These are phyloP conservation scores for Elongisporangium anandrum DNA, from an alignment of 352 stramenopile genomes.

Conservation along the genomic window DNA sequence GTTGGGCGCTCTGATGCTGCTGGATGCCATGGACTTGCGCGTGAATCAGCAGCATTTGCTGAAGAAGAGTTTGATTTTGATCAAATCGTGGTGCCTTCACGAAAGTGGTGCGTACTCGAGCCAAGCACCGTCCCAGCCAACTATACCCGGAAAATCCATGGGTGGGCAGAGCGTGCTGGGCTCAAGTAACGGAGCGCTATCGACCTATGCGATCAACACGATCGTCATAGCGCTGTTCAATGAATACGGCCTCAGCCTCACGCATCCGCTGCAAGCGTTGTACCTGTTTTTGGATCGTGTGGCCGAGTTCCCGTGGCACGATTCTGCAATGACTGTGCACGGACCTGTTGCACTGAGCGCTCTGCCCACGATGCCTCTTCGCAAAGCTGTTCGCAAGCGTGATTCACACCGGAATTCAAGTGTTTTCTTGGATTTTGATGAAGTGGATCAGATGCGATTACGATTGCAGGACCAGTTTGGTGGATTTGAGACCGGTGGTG, in stretches of 20 bases:
- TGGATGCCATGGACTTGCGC: constrained; percentile 81
- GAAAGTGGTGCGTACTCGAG: constrained; percentile 61
- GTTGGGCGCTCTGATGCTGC: constrained; percentile 69
- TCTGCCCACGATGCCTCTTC: constrained; percentile 38
- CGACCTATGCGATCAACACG: constrained; percentile 86
- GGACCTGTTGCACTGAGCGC: constrained; percentile 55
- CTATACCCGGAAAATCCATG: not conserved
- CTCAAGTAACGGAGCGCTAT: constrained; percentile 71
- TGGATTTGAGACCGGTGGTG: constrained; percentile 22
- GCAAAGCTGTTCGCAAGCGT: constrained; percentile 11
- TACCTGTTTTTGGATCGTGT: constrained; percentile 84
- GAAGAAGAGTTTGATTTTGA: constrained; percentile 85
- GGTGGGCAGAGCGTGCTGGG: constrained; percentile 57
- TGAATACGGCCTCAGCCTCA: constrained; percentile 60
- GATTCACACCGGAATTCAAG: constrained; percentile 5
- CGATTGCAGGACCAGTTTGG: constrained; percentile 57
- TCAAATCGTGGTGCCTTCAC: constrained; percentile 89
- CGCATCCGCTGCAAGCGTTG: constrained; percentile 78
- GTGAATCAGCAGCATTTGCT: constrained; percentile 81
- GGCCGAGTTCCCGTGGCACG: constrained; percentile 84
- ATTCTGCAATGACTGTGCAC: constrained; percentile 75
- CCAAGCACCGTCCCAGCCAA: not conserved
- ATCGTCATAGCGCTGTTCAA: constrained; percentile 90
- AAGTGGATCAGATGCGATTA: constrained; percentile 46
- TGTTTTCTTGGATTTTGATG: constrained; percentile 27